Conservation (phyloP, 371 early-diverging fungal species). For the Fennellomyces sp. region DNA sequence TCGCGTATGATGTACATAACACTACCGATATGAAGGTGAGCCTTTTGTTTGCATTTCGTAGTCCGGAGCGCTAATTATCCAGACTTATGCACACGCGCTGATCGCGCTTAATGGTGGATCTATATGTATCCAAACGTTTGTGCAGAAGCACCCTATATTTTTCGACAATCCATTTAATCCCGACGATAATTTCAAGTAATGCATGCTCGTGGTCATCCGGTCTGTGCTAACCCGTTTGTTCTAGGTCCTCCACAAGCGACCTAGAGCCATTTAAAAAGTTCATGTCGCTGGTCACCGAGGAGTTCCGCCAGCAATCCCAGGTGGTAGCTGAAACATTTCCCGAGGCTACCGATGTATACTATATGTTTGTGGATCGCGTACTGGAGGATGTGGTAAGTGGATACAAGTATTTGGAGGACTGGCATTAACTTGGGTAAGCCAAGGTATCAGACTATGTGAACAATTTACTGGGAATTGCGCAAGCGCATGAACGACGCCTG, state of each 20-base stretch:
- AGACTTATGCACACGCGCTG: conserved; percentile 69
- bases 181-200: conserved; percentile 60
- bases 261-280: conserved; percentile 43
- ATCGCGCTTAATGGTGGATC: conserved; percentile 80
- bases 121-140: conserved; percentile 78
- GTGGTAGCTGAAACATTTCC: conserved; percentile 73
- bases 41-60: background rate
- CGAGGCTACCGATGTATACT: conserved; percentile 61
- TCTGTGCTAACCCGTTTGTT: background rate
- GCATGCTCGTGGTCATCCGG: background rate
- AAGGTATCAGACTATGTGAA: conserved; percentile 54
- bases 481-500: conserved; percentile 24
- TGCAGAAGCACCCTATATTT: conserved; percentile 86
- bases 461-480: conserved; percentile 41
- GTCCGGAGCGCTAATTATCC: background rate
- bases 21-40: conserved; percentile 63
- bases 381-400: conserved; percentile 67
- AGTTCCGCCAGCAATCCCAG: conserved; percentile 63
- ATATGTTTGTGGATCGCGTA: conserved; percentile 63
- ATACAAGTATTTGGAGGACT: background rate
- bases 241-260: conserved; percentile 29
- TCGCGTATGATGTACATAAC: conserved; percentile 74
- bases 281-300: conserved; percentile 51
- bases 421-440: background rate
- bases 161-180: conserved; percentile 76